A percentile compares a stretch with the other conserved stretches of the same genome.
phyloP scores from a whole-genome alignment of 495 filamentous ascomycete genomes.

The Staphylotrichum longicolle region DNA sequence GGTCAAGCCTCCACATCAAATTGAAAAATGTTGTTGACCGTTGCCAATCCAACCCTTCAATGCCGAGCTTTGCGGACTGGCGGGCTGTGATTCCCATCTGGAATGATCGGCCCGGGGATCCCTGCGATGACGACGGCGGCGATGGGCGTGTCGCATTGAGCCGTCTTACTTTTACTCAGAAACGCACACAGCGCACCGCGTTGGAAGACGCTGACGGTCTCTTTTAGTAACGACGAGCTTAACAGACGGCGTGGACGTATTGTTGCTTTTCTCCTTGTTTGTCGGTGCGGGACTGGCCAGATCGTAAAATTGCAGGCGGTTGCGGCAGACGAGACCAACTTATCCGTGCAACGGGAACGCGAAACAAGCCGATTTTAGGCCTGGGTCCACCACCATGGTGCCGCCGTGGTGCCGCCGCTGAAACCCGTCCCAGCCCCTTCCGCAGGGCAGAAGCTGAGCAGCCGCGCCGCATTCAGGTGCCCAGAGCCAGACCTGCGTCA shows the following conservation, averaged over 20 bases:
- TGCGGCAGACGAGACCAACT: background rate
- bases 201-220: no score
- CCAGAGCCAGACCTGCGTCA: background rate
- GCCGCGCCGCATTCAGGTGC: slow-evolving; percentile 18
- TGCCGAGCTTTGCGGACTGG: no score
- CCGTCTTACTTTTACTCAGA: no score
- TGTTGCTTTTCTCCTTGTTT: background rate
- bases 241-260: background rate
- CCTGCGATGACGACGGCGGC: no score
- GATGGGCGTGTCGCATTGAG: no score
- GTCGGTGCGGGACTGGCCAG: background rate
- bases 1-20: no score
- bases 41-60: no score
- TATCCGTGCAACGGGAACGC: background rate
- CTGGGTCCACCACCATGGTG: background rate
- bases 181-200: no score
- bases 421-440: slow-evolving; percentile 19
- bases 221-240: no score
- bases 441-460: slow-evolving; percentile 10
- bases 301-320: background rate
- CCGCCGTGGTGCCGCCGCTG: slow-evolving; percentile 14
- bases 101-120: no score
- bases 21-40: no score
- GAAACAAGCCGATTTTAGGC: slow-evolving; percentile 4
- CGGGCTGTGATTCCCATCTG: no score